Conservation (phyloP, 805 yeast species). For the Candida ponderosae region DNA sequence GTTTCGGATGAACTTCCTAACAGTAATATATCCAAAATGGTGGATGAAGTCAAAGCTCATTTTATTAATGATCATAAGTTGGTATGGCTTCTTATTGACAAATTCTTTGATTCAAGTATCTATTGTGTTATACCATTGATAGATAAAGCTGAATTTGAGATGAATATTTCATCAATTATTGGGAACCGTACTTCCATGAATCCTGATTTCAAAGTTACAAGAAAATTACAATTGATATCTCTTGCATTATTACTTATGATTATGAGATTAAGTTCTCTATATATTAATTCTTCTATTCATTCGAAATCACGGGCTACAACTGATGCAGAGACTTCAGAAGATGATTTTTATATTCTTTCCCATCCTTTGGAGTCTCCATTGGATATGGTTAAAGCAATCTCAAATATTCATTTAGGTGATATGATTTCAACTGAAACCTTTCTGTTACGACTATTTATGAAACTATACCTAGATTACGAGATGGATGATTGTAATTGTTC, state of each 20-base stretch:
- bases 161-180: conserved; percentile 6
- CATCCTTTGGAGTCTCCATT: conserved; percentile 6
- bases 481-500: conserved; percentile 20
- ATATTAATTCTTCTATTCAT: too few relatives aligned
- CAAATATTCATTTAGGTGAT: background rate
- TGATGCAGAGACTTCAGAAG: background rate
- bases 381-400: too few relatives aligned
- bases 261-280: conserved; percentile 16
- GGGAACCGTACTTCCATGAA: conserved; percentile 8
- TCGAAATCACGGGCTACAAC: too few relatives aligned
- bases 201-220: conserved; percentile 7
- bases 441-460: conserved; percentile 12
- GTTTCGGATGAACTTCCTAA: background rate
- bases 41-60: background rate
- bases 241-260: conserved; percentile 13
- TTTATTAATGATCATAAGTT: conserved; percentile 11
- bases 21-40: background rate
- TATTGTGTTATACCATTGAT: conserved; percentile 13
- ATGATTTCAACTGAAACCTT: conserved; percentile 6
- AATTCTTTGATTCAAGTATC: conserved; percentile 16
- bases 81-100: conserved; percentile 17
- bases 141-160: conserved; percentile 11
- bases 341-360: conserved; percentile 12
- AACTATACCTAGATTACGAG: conserved; percentile 9
- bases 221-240: conserved; percentile 11